Percentiles rank a stretch among this genome's conserved stretches.
Conservation (phyloP, 169 alveolate genomes). For the Haemoproteus tartakovskyi region DNA sequence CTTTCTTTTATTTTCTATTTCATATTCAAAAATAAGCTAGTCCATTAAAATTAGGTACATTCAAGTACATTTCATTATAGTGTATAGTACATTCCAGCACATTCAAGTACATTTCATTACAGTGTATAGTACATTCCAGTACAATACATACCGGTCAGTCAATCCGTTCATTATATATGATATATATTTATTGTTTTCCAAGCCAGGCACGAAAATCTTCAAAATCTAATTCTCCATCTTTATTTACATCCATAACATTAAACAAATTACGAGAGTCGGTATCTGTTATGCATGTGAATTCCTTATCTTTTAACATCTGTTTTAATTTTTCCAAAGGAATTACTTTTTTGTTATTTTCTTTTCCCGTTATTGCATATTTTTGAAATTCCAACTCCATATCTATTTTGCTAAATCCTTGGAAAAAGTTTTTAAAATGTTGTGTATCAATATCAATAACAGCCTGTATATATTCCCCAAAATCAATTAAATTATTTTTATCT, state of each 20-base stretch:
- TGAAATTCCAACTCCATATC: conserved; percentile 74
- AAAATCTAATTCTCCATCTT: conserved; percentile 59
- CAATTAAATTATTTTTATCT: conserved; percentile 72
- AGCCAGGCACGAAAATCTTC: no score
- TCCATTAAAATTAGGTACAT: no score
- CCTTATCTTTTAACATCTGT: conserved; percentile 64
- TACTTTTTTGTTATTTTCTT: conserved; percentile 49
- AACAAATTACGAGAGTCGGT: conserved; percentile 34
- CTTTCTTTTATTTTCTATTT: no score
- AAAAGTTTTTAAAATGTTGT: conserved; percentile 63
- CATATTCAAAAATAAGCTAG: no score
- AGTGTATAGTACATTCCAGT: no score
- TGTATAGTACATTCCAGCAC: no score
- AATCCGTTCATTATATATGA: no score
- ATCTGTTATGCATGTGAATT: conserved; percentile 62
- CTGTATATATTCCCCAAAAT: conserved; percentile 73
- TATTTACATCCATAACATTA: conserved; percentile 42
- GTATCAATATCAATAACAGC: conserved; percentile 72
- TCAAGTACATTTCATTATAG: no score
- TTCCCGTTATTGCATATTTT: conserved; percentile 67
- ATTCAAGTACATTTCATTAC: no score
- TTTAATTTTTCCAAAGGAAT: conserved; percentile 50
- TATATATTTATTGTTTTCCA: no score
- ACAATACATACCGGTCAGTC: no score
- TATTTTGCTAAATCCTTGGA: conserved; percentile 69